A percentile compares a stretch with the other conserved stretches of the same genome.
Conservation (phyloP, 179 eudicot genomes). For the Nepenthes alata region DNA sequence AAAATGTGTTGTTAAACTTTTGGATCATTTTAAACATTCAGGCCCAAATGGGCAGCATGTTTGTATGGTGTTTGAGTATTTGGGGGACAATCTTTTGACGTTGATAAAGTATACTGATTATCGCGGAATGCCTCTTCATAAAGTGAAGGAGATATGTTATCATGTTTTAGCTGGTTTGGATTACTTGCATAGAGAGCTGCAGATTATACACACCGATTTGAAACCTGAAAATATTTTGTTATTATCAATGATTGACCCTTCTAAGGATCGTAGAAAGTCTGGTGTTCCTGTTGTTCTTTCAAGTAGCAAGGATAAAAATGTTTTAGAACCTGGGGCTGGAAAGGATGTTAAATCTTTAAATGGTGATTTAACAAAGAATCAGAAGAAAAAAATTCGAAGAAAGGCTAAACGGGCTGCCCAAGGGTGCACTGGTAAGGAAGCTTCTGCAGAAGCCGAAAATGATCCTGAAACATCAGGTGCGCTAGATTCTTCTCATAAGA, state of each 20-base stretch:
- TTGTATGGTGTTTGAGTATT: constrained; percentile 94
- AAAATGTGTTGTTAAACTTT: constrained; percentile 81
- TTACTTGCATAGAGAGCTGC: constrained; percentile 76
- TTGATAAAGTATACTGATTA: constrained; percentile 79
- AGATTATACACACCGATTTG: constrained; percentile 87
- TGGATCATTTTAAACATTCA: constrained; percentile 89
- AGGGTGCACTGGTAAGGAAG: constrained; percentile 40
- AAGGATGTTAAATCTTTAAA: constrained; percentile 37
- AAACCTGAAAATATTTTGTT: constrained; percentile 86
- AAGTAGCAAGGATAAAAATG: constrained; percentile 30
- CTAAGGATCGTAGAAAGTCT: constrained; percentile 57
- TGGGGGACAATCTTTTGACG: constrained; percentile 88
- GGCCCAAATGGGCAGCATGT: constrained; percentile 96
- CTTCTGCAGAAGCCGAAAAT: constrained; percentile 35
- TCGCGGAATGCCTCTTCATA: constrained; percentile 70
- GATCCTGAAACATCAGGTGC: constrained; percentile 36
- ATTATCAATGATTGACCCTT: constrained; percentile 62
- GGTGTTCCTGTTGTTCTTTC: constrained; percentile 59
- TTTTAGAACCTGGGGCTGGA: constrained; percentile 22
- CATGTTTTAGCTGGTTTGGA: constrained; percentile 74
- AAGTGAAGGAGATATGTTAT: constrained; percentile 77
- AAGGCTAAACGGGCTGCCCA: constrained; percentile 72
- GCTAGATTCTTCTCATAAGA: constrained; percentile 19
- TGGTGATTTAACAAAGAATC: constrained; percentile 73
- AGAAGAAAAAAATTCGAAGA: constrained; percentile 69